Conservation (phyloP, 495 filamentous ascomycete species). For the Hyaloscypha variabilis region DNA sequence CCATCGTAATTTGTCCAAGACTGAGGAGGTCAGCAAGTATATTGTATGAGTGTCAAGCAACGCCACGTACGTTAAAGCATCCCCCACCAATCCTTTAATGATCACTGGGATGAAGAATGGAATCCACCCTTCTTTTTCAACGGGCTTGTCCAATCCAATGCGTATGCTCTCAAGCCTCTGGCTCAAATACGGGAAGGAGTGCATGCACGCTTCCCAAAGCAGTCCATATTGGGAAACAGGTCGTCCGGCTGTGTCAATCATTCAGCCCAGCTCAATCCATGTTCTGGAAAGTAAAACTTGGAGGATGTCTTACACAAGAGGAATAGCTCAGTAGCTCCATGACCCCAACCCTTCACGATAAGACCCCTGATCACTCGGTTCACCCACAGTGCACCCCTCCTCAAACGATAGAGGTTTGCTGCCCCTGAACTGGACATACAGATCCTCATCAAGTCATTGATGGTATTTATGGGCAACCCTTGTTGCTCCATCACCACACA, state of each 20-base stretch:
- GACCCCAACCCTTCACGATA: slow-evolving; percentile 10
- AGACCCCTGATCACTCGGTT: slow-evolving; percentile 12
- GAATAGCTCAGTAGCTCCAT: slow-evolving; percentile 12
- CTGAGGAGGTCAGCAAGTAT: background rate
- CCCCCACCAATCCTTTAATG: slow-evolving; percentile 14
- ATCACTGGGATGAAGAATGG: slow-evolving; percentile 12
- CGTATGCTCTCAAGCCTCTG: slow-evolving; percentile 5
- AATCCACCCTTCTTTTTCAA: slow-evolving; percentile 6
- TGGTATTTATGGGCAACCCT: slow-evolving; percentile 9
- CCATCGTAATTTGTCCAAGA: background rate
- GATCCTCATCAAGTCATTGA: slow-evolving; percentile 14
- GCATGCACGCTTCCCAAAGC: slow-evolving; percentile 9
- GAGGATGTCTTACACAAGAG: slow-evolving; percentile 2
- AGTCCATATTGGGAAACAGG: slow-evolving; percentile 16
- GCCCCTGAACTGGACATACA: slow-evolving; percentile 15
- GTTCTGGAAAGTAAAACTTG: background rate
- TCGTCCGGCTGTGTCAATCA: background rate
- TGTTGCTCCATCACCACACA: slow-evolving; percentile 15
- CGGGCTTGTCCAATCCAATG: background rate
- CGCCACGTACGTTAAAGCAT: slow-evolving; percentile 13
- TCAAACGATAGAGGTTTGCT: slow-evolving; percentile 12
- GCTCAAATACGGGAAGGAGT: slow-evolving; percentile 7
- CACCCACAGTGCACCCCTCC: slow-evolving; percentile 15
- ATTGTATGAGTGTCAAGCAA: background rate
- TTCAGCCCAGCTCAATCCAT: background rate